Conservation (phyloP, 257 asterid species). For the Ocimum tenuiflorum region DNA sequence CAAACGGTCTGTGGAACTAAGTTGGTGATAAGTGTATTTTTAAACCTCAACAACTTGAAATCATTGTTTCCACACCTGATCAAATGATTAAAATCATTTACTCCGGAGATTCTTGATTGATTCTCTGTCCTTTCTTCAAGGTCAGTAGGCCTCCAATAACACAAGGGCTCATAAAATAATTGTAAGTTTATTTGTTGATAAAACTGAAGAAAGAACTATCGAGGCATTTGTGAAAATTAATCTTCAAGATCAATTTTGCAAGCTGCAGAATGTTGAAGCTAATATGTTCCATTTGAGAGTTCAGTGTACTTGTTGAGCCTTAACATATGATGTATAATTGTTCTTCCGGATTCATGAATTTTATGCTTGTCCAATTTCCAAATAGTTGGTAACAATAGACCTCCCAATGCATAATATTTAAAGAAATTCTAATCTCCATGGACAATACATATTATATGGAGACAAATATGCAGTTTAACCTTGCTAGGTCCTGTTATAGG, state of each 20-base stretch:
- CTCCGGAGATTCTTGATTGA: too few species aligned
- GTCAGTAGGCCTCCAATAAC: background rate
- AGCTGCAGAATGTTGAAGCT: background rate
- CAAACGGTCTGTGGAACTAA: background rate
- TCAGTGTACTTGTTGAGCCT: constrained; percentile 7
- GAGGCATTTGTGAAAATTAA: background rate
- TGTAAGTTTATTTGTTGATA: background rate
- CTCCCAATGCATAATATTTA: background rate
- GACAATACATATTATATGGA: background rate
- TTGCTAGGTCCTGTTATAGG: background rate
- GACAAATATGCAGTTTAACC: background rate
- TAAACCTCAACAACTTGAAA: background rate
- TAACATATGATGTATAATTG: background rate
- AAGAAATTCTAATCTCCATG: background rate
- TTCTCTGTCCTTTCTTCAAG: too few species aligned
- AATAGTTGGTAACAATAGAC: background rate
- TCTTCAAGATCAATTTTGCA: background rate
- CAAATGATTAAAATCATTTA: background rate
- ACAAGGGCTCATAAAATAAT: too few species aligned
- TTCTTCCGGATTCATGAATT: background rate
- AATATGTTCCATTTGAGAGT: background rate
- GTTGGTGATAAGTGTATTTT: background rate
- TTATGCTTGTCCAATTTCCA: background rate
- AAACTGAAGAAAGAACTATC: background rate
- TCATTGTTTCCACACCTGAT: background rate